Evolutionary conservation across 2,329 filamentous ascomycete genomes (phyloP).

Genomic region (Dactylonectria estremocensis): DNA sequence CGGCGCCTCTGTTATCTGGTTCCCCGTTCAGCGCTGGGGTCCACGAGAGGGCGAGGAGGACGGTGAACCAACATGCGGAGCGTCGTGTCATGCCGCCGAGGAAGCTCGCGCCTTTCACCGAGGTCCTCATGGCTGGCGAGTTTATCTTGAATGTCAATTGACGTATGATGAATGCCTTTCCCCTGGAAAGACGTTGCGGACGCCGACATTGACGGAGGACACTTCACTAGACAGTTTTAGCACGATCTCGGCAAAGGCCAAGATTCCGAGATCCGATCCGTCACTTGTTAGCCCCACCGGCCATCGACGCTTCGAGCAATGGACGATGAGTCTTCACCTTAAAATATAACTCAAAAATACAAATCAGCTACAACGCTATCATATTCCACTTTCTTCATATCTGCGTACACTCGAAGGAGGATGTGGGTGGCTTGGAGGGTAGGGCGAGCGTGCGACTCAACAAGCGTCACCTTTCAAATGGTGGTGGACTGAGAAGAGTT

Average conservation of each 20-base stretch:
- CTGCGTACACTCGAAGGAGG: too few relatives aligned
- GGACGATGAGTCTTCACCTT: too few relatives aligned
- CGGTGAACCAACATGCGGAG: slow-evolving; percentile 42
- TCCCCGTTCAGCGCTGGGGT: slow-evolving; percentile 40
- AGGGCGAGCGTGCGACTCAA: too few relatives aligned
- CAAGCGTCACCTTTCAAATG: too few relatives aligned
- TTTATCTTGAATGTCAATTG: background rate
- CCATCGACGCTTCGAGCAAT: background rate
- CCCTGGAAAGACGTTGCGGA: background rate
- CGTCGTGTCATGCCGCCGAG: slow-evolving; percentile 28
- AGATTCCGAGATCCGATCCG: background rate
- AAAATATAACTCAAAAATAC: too few relatives aligned
- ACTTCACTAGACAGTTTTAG: background rate
- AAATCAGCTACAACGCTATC: too few relatives aligned
- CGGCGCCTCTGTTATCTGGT: slow-evolving; percentile 30
- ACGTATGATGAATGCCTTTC: background rate
- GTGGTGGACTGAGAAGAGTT: too few relatives aligned
- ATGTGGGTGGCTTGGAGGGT: too few relatives aligned
- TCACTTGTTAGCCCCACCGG: background rate
- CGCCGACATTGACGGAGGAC: background rate
- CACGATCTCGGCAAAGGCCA: background rate
- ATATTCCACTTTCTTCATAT: too few relatives aligned
- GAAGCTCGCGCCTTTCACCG: slow-evolving; percentile 20
- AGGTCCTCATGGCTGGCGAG: slow-evolving; percentile 28
- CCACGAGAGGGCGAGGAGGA: slow-evolving; percentile 34